These are phyloP conservation scores for Cutaneotrichosporon arboriforme DNA, from an alignment of 1,284 basidiomycete genomes.

Conservation along the genomic window DNA sequence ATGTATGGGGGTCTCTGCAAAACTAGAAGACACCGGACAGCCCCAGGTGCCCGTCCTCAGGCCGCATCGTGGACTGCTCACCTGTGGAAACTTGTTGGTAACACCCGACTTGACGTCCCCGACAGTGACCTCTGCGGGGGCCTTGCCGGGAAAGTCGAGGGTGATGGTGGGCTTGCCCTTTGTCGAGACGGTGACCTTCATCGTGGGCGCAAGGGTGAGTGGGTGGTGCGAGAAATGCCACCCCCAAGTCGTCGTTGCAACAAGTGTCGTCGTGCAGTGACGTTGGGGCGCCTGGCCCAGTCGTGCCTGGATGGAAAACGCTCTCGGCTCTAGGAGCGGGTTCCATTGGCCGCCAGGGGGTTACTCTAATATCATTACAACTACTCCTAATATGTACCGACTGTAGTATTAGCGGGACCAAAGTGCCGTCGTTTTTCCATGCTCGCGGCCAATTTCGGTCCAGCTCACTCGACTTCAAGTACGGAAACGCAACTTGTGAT, in stretches of 20 bases:
- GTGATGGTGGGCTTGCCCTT: conserved; percentile 56
- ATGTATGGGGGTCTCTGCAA: too few relatives aligned
- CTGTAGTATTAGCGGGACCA: neutral
- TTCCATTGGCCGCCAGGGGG: too few relatives aligned
- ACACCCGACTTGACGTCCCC: conserved; percentile 48
- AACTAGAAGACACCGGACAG: too few relatives aligned
- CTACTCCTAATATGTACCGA: too few relatives aligned
- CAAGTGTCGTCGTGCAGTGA: too few relatives aligned
- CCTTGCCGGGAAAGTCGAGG: conserved; percentile 55
- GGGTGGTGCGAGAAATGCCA: too few relatives aligned
- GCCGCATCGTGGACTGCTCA: conserved; percentile 44
- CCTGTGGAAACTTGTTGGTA: conserved; percentile 50
- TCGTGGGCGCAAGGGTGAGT: neutral
- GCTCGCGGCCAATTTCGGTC: conserved; percentile 16
- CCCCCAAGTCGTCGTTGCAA: too few relatives aligned
- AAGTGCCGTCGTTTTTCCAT: conserved; percentile 4
- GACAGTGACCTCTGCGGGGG: conserved; percentile 48
- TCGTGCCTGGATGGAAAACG: too few relatives aligned
- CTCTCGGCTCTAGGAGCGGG: too few relatives aligned
- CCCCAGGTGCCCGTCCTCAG: too few relatives aligned
- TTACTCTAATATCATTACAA: neutral
- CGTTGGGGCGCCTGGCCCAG: too few relatives aligned
- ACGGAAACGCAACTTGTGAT: neutral
- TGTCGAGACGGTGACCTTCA: conserved; percentile 54
- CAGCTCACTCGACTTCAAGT: neutral